Base-by-base conservation (phyloP, 805 yeast species). In the Candida nemodendra region DNA sequence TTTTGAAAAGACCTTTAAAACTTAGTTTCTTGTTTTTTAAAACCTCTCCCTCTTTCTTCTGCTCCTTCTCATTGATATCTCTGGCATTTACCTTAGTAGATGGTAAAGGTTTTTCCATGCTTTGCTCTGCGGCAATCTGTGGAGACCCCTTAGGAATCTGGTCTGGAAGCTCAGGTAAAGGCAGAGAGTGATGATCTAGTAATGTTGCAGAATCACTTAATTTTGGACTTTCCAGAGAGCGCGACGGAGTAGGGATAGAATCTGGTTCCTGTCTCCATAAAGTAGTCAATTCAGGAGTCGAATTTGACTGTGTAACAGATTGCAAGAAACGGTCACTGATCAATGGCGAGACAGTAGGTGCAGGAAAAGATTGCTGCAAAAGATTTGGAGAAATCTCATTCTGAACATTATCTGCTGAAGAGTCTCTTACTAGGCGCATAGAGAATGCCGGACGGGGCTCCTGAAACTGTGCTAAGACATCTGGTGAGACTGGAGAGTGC, bases 1-100 rank as follows among this genome's bases (percentile, higher is more conserved):
- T 48, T 18, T 48, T 54, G 38, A 63, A 61, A 4, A 61, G 40
- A 3, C 59, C 50, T 18, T 54, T 58, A 26, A 61, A 58, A 2
- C 52, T 55, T 22, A 63, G 40, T 30, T 53, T 51, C 18, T 53
- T 45, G 36, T 47, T 48, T 36, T 42, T 49, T 8, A 44, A 21
- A 5, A 27, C 7, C 9, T 8, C 24, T 11, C 11, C 7, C 9
- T 8, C 24, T 11, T 21, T 21, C 11, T 21, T 21, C 7, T 7
- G 9, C 11, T 7, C 9, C 11, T 21, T 21, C 7, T 7, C 11
- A 8, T 21, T 11, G 7, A 8, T 11, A 21, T 7, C 9, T 11
- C 11, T 11, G 11, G 7, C 7, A 11, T 11, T 21, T 11, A 21
- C 24, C 11, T 21, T 21, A 8, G 24, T 21, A 21, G 24, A 21